phyloP scores from a whole-genome alignment of 345 rosid genomes.

The Cardamine resedifolia region DNA sequence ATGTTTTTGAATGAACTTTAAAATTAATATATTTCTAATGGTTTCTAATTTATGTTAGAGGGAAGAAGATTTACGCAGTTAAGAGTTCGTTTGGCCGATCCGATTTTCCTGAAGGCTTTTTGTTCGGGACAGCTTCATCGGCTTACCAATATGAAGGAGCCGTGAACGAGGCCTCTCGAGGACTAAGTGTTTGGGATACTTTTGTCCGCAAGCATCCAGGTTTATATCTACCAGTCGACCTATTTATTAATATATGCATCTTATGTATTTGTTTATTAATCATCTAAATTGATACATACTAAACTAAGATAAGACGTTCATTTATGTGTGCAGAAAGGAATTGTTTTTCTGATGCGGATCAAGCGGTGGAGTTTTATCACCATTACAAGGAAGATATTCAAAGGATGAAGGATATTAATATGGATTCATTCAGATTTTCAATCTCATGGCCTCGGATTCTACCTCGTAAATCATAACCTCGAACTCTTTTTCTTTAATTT shows the following conservation, averaged over 20 bases:
- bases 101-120: slow-evolving; percentile 26
- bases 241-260: neutral
- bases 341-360: slow-evolving; percentile 32
- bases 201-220: slow-evolving; percentile 34
- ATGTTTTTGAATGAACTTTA: neutral
- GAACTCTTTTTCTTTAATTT: neutral
- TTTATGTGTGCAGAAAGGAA: slow-evolving; percentile 21
- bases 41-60: slow-evolving; percentile 1
- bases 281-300: no score
- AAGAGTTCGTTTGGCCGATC: slow-evolving; percentile 16
- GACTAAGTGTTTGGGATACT: slow-evolving; percentile 40
- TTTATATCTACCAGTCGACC: neutral
- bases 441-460: slow-evolving; percentile 54
- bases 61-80: neutral
- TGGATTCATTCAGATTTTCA: slow-evolving; percentile 49
- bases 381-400: slow-evolving; percentile 42
- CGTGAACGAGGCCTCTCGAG: slow-evolving; percentile 20
- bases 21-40: neutral
- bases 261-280: neutral
- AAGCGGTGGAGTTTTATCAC: slow-evolving; percentile 41
- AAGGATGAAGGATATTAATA: slow-evolving; percentile 38
- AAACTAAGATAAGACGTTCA: neutral
- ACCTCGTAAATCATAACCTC: slow-evolving; percentile 34
- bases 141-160: slow-evolving; percentile 41
- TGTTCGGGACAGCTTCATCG: slow-evolving; percentile 40